These are phyloP conservation scores for Elaeagnus macrophylla DNA, from an alignment of 306 rosid genomes.

Conservation along the genomic window DNA sequence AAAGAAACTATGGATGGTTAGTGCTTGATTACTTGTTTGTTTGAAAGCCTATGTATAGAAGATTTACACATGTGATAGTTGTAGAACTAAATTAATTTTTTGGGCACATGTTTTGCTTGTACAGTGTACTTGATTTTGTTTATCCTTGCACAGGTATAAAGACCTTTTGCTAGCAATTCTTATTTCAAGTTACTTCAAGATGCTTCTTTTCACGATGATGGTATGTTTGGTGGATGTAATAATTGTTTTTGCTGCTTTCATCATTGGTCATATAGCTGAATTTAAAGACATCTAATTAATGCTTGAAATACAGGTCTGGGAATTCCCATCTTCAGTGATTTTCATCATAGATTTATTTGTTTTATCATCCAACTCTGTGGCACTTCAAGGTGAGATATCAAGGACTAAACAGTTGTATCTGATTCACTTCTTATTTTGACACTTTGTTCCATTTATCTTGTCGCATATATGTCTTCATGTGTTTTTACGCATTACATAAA, in stretches of 20 bases:
- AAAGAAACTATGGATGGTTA: too few relatives aligned
- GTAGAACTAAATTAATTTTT: background rate
- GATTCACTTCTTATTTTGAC: too few relatives aligned
- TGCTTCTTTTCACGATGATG: slow-evolving; percentile 71
- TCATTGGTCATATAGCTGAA: slow-evolving; percentile 4
- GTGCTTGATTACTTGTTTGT: too few relatives aligned
- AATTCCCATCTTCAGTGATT: slow-evolving; percentile 70
- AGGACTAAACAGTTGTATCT: background rate
- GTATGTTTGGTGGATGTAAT: slow-evolving; percentile 30
- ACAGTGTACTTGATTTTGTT: slow-evolving; percentile 4
- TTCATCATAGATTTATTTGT: slow-evolving; percentile 69
- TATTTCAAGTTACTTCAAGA: slow-evolving; percentile 82
- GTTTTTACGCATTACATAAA: too few relatives aligned
- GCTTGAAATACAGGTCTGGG: slow-evolving; percentile 64
- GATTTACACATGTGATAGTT: too few relatives aligned
- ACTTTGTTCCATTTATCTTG: too few relatives aligned
- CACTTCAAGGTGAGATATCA: slow-evolving; percentile 57
- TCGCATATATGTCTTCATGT: too few relatives aligned
- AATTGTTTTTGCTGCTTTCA: slow-evolving; percentile 8
- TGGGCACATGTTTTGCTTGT: background rate
- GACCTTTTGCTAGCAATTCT: slow-evolving; percentile 57
- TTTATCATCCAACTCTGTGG: slow-evolving; percentile 69
- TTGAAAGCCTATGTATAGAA: too few relatives aligned
- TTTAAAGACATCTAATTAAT: slow-evolving; percentile 15
- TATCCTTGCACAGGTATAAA: slow-evolving; percentile 38